These are phyloP conservation scores for Eucalyptus erythrocorys DNA, from an alignment of 345 rosid genomes.

Conservation along the genomic window DNA sequence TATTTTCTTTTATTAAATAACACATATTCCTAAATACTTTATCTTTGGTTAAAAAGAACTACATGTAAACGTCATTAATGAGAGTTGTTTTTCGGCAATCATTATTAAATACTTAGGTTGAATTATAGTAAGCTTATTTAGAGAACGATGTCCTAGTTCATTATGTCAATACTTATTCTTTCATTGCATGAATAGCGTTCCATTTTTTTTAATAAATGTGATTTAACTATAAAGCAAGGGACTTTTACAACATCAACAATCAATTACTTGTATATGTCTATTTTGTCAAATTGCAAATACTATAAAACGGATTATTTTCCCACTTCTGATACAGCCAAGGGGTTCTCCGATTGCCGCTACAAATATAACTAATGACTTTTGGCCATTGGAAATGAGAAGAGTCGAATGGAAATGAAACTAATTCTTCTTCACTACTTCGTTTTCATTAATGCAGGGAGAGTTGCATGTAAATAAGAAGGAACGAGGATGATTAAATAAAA, in stretches of 20 bases:
- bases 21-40: neutral
- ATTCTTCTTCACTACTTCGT: neutral
- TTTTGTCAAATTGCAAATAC: neutral
- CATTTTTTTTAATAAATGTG: constrained; percentile 5
- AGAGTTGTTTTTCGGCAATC: neutral
- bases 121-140: neutral
- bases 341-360: neutral
- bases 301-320: neutral
- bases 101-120: neutral
- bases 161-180: neutral
- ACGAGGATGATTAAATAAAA: neutral
- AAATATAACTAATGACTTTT: neutral
- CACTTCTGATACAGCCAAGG: neutral
- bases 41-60: neutral
- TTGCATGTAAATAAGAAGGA: neutral
- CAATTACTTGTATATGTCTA: neutral
- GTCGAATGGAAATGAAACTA: neutral
- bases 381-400: neutral
- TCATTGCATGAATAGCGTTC: neutral
- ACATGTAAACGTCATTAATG: neutral
- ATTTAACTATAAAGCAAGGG: constrained; percentile 8
- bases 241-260: neutral
- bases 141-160: neutral
- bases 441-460: neutral
- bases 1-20: neutral